Evolutionary conservation across 148 eudicot species (phyloP).

Genomic region (Diospyros lotus): DNA sequence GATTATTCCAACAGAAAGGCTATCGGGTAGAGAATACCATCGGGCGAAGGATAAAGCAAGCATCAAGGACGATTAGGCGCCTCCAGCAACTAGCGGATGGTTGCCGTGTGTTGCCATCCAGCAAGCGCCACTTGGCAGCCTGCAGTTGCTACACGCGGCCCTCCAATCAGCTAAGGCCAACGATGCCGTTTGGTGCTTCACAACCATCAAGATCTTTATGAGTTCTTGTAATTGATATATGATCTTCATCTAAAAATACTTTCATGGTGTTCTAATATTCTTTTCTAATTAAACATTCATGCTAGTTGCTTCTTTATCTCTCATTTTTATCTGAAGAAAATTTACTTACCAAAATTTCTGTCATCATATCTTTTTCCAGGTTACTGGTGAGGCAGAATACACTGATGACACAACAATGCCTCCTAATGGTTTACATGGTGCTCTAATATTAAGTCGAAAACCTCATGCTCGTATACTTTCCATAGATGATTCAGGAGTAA

Average conservation of each 20-base stretch:
- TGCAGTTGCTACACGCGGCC: too few relatives aligned
- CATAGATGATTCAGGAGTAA: conserved; percentile 74
- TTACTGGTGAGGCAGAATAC: conserved; percentile 95
- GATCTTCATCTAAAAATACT: neutral
- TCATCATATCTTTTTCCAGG: conserved; percentile 33
- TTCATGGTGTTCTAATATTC: conserved; percentile 1
- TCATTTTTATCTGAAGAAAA: neutral
- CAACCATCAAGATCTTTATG: too few relatives aligned
- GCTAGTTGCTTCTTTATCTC: neutral
- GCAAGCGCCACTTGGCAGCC: too few relatives aligned
- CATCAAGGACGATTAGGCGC: too few relatives aligned
- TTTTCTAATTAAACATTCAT: neutral
- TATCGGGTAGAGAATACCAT: too few relatives aligned
- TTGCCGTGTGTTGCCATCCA: too few relatives aligned
- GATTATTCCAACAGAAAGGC: too few relatives aligned
- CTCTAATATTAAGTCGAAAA: conserved; percentile 72
- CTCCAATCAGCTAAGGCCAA: too few relatives aligned
- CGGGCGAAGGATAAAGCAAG: too few relatives aligned
- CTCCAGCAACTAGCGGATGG: too few relatives aligned
- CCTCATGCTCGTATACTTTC: conserved; percentile 94
- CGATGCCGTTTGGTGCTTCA: too few relatives aligned
- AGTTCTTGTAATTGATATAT: neutral
- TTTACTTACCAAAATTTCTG: neutral
- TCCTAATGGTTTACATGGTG: conserved; percentile 78
- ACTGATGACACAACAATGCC: conserved; percentile 87